phyloP scores from a whole-genome alignment of 2,329 filamentous ascomycete species.

The Drechslera avenae region DNA sequence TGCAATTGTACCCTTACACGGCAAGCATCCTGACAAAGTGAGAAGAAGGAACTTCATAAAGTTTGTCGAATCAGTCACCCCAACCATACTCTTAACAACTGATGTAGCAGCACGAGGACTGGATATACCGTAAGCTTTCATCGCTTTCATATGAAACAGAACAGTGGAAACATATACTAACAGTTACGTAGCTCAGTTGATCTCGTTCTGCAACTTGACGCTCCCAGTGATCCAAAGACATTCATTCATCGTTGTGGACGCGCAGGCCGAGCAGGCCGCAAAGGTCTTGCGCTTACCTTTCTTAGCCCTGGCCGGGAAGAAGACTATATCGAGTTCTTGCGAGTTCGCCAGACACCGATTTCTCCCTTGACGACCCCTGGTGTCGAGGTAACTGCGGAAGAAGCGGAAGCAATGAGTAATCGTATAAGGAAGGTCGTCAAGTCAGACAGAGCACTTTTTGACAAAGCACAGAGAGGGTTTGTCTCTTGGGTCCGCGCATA shows the following conservation, averaged over 20 bases:
- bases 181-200: constrained; percentile 66
- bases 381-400: constrained; percentile 63
- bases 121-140: constrained; percentile 68
- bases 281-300: constrained; percentile 83
- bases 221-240: constrained; percentile 84
- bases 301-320: constrained; percentile 83
- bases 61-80: constrained; percentile 75
- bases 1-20: constrained; percentile 80
- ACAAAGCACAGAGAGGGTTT: constrained; percentile 89
- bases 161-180: too few species aligned
- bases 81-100: constrained; percentile 85
- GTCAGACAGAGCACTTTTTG: constrained; percentile 71
- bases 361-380: constrained; percentile 62
- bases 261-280: constrained; percentile 67
- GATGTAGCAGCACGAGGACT: constrained; percentile 89
- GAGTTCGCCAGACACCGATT: constrained; percentile 86
- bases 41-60: constrained; percentile 84
- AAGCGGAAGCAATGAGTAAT: constrained; percentile 63
- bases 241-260: constrained; percentile 70
- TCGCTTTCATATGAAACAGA: too few species aligned
- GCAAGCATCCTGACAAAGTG: constrained; percentile 87
- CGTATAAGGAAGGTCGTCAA: constrained; percentile 66
- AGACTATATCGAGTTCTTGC: constrained; percentile 86
- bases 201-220: constrained; percentile 86
- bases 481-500: constrained; percentile 94